A percentile compares a stretch with the other conserved stretches of the same genome.
Evolutionary conservation across 169 alveolate species (phyloP).

Genomic region (Perkinsus olseni): DNA sequence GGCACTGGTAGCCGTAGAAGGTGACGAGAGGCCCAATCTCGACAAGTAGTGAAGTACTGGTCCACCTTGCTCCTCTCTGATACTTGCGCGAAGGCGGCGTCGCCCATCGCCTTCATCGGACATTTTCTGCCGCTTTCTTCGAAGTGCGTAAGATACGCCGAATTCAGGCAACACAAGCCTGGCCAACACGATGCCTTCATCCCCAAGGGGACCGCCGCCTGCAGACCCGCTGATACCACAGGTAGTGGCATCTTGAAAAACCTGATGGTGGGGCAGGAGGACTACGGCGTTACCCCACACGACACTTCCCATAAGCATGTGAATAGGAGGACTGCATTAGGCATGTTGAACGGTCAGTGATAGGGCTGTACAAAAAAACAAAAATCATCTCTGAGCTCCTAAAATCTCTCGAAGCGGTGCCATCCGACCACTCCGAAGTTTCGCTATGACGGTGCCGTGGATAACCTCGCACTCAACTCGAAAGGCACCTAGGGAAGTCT

Average conservation of each 20-base stretch:
- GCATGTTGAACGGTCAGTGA: background rate
- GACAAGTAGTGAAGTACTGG: background rate
- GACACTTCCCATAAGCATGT: background rate
- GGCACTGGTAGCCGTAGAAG: background rate
- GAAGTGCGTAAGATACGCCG: background rate
- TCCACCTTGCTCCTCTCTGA: background rate
- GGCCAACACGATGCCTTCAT: background rate
- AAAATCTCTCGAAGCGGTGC: background rate
- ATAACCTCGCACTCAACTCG: background rate
- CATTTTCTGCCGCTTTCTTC: background rate
- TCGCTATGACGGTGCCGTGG: background rate
- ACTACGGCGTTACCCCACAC: background rate
- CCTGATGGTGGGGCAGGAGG: background rate
- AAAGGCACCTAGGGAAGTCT: background rate
- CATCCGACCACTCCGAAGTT: background rate
- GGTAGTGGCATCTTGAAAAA: background rate
- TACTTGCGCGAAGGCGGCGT: background rate
- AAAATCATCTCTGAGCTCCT: background rate
- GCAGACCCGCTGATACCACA: background rate
- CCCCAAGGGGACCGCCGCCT: background rate
- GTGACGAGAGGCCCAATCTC: background rate
- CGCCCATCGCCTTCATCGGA: background rate
- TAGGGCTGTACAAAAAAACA: background rate
- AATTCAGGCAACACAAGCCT: background rate
- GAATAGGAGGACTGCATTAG: background rate